Percentiles rank a stretch among this genome's conserved stretches.
These are phyloP conservation scores for Auriscalpium microsporum DNA, from an alignment of 768 basidiomycete genomes.

Conservation along the genomic window DNA sequence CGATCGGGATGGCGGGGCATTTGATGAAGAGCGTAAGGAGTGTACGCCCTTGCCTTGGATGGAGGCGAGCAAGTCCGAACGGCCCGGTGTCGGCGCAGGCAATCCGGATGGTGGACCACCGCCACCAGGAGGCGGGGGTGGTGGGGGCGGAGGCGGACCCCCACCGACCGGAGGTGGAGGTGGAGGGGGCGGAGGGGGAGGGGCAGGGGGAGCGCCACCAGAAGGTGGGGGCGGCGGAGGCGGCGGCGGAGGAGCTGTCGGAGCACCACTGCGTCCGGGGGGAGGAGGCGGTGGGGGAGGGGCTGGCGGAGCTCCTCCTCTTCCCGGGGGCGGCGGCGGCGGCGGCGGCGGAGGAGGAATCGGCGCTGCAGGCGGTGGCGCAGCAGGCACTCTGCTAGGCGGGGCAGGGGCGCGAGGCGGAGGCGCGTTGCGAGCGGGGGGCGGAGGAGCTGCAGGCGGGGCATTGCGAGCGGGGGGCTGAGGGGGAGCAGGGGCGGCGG, in stretches of 20 bases:
- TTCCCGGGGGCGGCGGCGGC: conserved; percentile 19
- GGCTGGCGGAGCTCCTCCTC: conserved; percentile 12
- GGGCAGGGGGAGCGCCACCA: conserved; percentile 14
- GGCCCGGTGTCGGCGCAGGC: conserved; percentile 50
- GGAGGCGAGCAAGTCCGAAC: conserved; percentile 61
- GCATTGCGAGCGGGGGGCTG: conserved; percentile 19
- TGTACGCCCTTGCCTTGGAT: conserved; percentile 79
- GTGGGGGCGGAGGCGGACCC: conserved; percentile 28
- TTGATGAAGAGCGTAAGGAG: conserved; percentile 35
- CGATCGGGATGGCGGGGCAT: conserved; percentile 20
- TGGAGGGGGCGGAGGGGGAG: conserved; percentile 36
- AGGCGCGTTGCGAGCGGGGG: conserved; percentile 20
- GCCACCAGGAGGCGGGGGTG: conserved; percentile 36
- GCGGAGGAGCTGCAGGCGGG: conserved; percentile 26
- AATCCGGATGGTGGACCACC: conserved; percentile 21
- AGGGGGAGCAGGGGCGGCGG: conserved; percentile 24
- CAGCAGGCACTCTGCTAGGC: conserved; percentile 25
- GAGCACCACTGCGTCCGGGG: conserved; percentile 17
- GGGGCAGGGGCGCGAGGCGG: conserved; percentile 17
- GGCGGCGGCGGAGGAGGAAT: conserved; percentile 29
- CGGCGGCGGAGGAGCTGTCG: conserved; percentile 25
- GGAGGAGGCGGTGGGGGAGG: conserved; percentile 24
- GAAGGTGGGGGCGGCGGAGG: conserved; percentile 24
- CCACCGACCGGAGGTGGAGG: conserved; percentile 26
- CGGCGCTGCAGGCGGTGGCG: conserved; percentile 25